Base-by-base conservation (phyloP, 768 basidiomycete genomes). In the Leccinellum luteum region DNA sequence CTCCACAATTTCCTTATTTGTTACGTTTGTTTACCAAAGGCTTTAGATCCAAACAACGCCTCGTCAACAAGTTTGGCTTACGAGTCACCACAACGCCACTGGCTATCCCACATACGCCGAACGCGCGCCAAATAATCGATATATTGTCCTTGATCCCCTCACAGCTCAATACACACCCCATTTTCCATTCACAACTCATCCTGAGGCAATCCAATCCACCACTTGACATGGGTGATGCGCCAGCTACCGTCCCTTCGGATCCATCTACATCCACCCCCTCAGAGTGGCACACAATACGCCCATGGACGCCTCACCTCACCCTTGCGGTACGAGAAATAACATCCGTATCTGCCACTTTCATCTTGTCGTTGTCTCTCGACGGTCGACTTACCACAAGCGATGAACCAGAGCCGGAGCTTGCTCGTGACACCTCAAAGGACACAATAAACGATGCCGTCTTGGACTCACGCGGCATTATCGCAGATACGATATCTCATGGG, bases 281-380 rank as follows among this genome's bases (percentile, higher is more conserved):
- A 0, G 72, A 75, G 51, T 92, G 90, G 90, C 85, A 84, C 57
- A 75, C 86, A 12, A 85, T 92, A 62, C 81, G 89, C 14, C 91
- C 90, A 7, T 92, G 89, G 86, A 78, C 81, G 5, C 85, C 86
- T 35, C 84, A 83, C 31, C 76, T 92, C n/a, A 79, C 83, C 1
- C 81, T 93, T 14, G 74, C 80, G 13, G 87, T 92, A 43, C 81
- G 84, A 44, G 91, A 93, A 76, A 85, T 93, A 51, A 90, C 92
- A 23, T 92, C 91, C 0, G 91, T 92, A n/a, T 72, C 72, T 10
- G 89, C 83, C 9, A 92, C 90, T 0, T 92, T 93, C 66, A 80
- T 87, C 58, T 79, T 93, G 23, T 84, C 84, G 0, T 83, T 86
- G 9, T 74, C 76, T 4, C 69, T 81, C 57, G 74, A 78, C 38